Evolutionary conservation across 1,284 basidiomycete species (phyloP).

Genomic region (Ustilago cynodontis): DNA sequence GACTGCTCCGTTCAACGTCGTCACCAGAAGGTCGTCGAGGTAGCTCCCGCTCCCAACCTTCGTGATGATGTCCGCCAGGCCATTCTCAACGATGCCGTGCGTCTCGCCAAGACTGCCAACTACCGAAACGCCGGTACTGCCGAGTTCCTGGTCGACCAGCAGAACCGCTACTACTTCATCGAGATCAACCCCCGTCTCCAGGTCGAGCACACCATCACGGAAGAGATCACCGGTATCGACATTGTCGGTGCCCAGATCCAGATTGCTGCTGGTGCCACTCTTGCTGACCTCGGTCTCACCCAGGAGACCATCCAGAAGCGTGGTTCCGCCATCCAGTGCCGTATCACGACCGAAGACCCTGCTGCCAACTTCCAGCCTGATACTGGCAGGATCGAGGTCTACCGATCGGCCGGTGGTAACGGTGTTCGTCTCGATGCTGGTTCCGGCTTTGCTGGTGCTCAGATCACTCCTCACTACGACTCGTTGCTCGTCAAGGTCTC

Average conservation of each 20-base stretch:
- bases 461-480: constrained; percentile 99
- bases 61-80: constrained; percentile 89
- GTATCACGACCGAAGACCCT: constrained; percentile 99
- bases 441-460: constrained; percentile 98
- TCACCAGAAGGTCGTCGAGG: constrained; percentile 99
- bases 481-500: constrained; percentile 96
- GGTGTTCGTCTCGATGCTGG: constrained; percentile 97
- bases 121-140: constrained; percentile 99
- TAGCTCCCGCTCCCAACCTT: constrained; percentile 94
- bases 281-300: constrained; percentile 94
- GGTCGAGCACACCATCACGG: constrained; percentile 95
- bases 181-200: constrained; percentile 99
- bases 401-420: constrained; percentile 97
- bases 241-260: constrained; percentile 97
- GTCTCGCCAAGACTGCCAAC: constrained; percentile 95
- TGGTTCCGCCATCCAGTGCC: constrained; percentile 97
- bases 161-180: constrained; percentile 96
- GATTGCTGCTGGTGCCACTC: constrained; percentile 93
- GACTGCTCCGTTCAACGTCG: constrained; percentile 99
- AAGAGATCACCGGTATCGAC: constrained; percentile 99
- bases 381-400: constrained; percentile 99
- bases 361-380: constrained; percentile 93
- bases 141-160: constrained; percentile 95
- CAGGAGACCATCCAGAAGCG: constrained; percentile 96
- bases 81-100: constrained; percentile 98